Evolutionary conservation across 495 filamentous ascomycete species (phyloP).

Genomic region (Podospora comata): DNA sequence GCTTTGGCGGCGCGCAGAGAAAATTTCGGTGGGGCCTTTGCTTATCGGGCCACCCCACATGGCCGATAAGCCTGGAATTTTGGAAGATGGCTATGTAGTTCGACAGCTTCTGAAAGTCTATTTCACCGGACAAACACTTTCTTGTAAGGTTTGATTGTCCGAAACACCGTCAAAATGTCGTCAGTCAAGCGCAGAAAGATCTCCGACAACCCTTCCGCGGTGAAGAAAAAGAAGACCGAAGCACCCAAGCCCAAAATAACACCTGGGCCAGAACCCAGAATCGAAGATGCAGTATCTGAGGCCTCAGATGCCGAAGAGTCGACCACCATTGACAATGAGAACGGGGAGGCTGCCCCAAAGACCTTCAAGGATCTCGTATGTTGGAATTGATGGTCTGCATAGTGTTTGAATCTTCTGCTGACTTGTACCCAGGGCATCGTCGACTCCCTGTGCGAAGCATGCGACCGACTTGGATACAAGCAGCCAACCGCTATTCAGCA

Average conservation of each 20-base stretch:
- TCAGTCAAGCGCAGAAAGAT: conserved; percentile 32
- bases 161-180: not conserved
- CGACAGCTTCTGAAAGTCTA: not conserved
- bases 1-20: conserved; percentile 14
- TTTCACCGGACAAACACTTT: not conserved
- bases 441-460: conserved; percentile 83
- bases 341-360: conserved; percentile 44
- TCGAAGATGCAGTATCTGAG: conserved; percentile 5
- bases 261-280: conserved; percentile 5
- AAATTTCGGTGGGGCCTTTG: conserved; percentile 33
- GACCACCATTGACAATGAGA: conserved; percentile 27
- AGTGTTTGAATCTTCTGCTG: not conserved
- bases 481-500: conserved; percentile 75
- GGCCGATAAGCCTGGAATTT: conserved; percentile 20
- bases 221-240: conserved; percentile 8
- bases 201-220: conserved; percentile 13
- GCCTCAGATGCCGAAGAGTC: conserved; percentile 22
- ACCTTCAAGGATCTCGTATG: conserved; percentile 70
- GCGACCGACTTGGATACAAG: conserved; percentile 74
- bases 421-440: conserved; percentile 60
- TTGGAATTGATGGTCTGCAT: not conserved
- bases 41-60: conserved; percentile 26
- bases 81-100: not conserved
- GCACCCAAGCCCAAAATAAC: conserved; percentile 13
- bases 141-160: not conserved